These are phyloP conservation scores for Microsporum ferrugineum DNA, from an alignment of 2,329 filamentous ascomycete species.

Conservation along the genomic window DNA sequence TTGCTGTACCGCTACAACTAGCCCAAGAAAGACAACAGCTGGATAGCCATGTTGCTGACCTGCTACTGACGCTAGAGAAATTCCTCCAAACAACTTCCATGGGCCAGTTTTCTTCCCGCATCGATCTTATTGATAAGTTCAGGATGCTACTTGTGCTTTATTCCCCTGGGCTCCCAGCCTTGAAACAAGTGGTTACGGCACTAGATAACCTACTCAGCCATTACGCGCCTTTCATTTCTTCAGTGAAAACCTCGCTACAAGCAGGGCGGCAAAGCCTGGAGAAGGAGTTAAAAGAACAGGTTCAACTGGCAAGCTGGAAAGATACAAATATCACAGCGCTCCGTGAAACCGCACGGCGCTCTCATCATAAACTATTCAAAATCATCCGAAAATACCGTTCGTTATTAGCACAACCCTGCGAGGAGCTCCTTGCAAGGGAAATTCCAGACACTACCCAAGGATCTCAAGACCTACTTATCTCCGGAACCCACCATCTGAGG, in stretches of 20 bases:
- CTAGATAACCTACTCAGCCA: constrained; percentile 67
- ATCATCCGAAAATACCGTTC: constrained; percentile 81
- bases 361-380: constrained; percentile 84
- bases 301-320: constrained; percentile 92
- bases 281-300: constrained; percentile 84
- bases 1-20: constrained; percentile 62
- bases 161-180: constrained; percentile 45
- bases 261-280: constrained; percentile 66
- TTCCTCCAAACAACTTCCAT: constrained; percentile 72
- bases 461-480: neutral
- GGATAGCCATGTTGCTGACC: constrained; percentile 50
- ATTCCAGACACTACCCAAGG: constrained; percentile 20
- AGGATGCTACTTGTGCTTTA: constrained; percentile 55
- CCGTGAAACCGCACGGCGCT: constrained; percentile 76
- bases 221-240: constrained; percentile 58
- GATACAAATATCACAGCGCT: constrained; percentile 89
- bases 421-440: constrained; percentile 39
- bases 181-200: constrained; percentile 51
- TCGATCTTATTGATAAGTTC: constrained; percentile 55
- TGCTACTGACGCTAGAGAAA: constrained; percentile 63
- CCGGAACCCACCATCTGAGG: neutral
- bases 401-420: constrained; percentile 65
- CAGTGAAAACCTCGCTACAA: constrained; percentile 53
- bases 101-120: constrained; percentile 65
- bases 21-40: constrained; percentile 49